A percentile compares a stretch with the other conserved stretches of the same genome.
phyloP scores from a whole-genome alignment of 768 basidiomycete genomes.

The Leucogyrophana mollusca region DNA sequence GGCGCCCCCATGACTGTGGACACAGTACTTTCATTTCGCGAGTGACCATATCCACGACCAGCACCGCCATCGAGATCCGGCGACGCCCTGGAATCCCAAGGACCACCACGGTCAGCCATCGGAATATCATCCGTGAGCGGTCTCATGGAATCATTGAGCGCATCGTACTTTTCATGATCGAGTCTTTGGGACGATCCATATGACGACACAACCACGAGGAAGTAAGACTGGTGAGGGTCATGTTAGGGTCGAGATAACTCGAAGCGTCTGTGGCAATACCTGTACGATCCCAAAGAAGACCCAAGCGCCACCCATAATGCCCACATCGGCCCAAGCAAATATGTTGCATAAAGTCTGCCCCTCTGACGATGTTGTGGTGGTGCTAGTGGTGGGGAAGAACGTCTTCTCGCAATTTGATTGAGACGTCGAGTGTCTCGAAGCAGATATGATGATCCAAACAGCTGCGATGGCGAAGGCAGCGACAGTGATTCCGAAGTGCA shows the following conservation, averaged over 20 bases:
- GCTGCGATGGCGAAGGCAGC: constrained; percentile 75
- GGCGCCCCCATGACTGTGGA: constrained; percentile 55
- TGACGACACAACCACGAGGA: constrained; percentile 49
- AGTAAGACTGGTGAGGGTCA: constrained; percentile 45
- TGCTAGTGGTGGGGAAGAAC: constrained; percentile 48
- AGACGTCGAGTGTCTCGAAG: constrained; percentile 70
- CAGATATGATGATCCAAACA: constrained; percentile 81
- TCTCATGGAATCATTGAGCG: constrained; percentile 58
- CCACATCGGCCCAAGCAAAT: constrained; percentile 90
- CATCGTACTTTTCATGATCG: constrained; percentile 82
- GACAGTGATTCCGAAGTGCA: constrained; percentile 55
- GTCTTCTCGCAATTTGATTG: constrained; percentile 59
- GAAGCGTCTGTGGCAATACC: constrained; percentile 44
- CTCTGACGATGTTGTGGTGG: constrained; percentile 39
- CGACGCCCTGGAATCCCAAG: constrained; percentile 68
- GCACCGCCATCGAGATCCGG: constrained; percentile 30
- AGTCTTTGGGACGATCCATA: constrained; percentile 72
- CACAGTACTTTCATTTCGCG: constrained; percentile 56
- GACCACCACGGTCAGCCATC: constrained; percentile 60
- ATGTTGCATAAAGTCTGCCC: constrained; percentile 80
- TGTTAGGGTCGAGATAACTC: constrained; percentile 31
- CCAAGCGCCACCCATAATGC: constrained; percentile 91
- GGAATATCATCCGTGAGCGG: constrained; percentile 59
- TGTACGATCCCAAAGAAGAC: constrained; percentile 75
- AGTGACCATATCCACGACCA: constrained; percentile 44